Base-by-base conservation (phyloP, 129 eudicot species). In the Ambrosia trifida region DNA sequence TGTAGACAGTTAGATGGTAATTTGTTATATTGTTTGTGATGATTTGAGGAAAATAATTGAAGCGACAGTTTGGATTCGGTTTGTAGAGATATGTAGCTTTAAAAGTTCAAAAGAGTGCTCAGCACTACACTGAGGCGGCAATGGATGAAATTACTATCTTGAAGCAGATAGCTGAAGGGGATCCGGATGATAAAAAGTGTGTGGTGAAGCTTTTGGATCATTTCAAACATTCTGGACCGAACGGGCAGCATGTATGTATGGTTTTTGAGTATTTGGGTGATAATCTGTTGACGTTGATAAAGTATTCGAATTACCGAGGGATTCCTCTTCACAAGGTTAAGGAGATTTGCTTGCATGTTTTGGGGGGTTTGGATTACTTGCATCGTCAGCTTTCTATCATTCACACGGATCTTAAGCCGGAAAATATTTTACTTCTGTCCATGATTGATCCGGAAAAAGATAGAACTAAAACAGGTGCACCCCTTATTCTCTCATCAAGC, bases 231-330 rank as follows among this genome's bases (percentile, higher is more conserved):
- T 78, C 85, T 17, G 98, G 98, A 19, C 97, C 95, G 35, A 94
- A 94, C 7, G 98, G 98, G 69, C 95, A 94, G 79, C 98, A 94
- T 81, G 89, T 94, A 11, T 94, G 98, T 73, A 89, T 94, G 98
- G 95, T 94, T 19, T 89, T 94, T 77, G 96, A 94, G 79, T 89
- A 85, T 76, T 69, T 93, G 79, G 98, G 98, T 4, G 96, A 93
- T 78, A 93, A 87, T 52, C 86, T 94, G 38, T 77, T 94, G 87
- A 87, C 96, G 3, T 83, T 94, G n/a, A 84, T 94, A 41, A 87
- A 94, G 79, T 94, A 89, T 66, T 78, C 92, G 5, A 92, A 84
- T 68, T 89, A 87, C 76, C 76, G 85, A 76, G 98, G 98, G 46
- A 9, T 94, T 16, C 95, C 95, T 57, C 84, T 87, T 64, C 84